Percentiles rank a stretch among this genome's conserved stretches.
Evolutionary conservation across 1,284 basidiomycete species (phyloP).

Genomic region (Phellopilus nigrolimitatus): DNA sequence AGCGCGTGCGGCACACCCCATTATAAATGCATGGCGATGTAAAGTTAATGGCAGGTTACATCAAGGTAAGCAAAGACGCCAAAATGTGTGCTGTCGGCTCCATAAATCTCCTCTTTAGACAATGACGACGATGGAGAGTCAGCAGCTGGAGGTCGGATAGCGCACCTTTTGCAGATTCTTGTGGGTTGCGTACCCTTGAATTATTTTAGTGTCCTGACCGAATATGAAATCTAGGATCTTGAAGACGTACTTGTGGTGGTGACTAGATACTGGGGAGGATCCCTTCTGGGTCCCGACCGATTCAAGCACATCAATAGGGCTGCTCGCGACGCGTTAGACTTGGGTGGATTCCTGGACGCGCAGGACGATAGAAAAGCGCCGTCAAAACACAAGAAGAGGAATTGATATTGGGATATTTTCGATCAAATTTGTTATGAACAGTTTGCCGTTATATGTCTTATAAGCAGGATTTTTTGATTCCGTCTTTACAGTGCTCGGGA

Average conservation of each 20-base stretch:
- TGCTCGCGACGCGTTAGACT: constrained; percentile 78
- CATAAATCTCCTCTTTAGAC: constrained; percentile 44
- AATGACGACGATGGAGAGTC: constrained; percentile 93
- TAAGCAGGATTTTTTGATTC: no score
- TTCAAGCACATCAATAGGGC: constrained; percentile 94
- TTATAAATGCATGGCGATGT: constrained; percentile 87
- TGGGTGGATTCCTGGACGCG: constrained; percentile 71
- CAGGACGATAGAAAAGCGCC: constrained; percentile 12
- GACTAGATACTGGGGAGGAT: constrained; percentile 77
- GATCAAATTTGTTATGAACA: no score
- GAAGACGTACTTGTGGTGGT: constrained; percentile 82
- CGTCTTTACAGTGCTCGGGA: no score
- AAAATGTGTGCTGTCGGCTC: background rate
- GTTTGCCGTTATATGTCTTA: no score
- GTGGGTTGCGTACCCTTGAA: constrained; percentile 38
- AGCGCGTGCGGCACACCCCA: constrained; percentile 79
- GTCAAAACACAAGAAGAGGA: constrained; percentile 15
- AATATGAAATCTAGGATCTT: constrained; percentile 47
- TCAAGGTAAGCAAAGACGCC: constrained; percentile 49
- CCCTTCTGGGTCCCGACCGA: constrained; percentile 79
- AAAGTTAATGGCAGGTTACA: constrained; percentile 61
- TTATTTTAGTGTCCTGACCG: background rate
- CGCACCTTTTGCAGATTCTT: constrained; percentile 84
- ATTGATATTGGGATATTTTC: background rate
- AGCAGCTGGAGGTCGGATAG: constrained; percentile 82